Conservation (phyloP, 371 early-diverging fungal genomes). For the Mortierella sp. region DNA sequence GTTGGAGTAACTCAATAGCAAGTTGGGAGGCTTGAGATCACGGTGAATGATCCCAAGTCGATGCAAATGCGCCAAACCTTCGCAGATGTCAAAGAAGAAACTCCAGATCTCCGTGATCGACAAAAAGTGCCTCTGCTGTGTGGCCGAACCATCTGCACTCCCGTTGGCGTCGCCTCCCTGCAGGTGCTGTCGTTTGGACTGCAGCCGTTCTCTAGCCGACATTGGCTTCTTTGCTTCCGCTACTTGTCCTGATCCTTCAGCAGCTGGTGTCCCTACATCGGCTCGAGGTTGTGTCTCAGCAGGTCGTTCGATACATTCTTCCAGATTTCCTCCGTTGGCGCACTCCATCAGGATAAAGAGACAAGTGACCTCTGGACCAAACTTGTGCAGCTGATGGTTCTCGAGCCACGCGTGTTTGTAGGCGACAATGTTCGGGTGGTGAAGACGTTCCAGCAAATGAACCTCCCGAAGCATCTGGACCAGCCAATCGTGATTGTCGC, state of each 20-base stretch:
- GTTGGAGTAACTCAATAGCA: constrained; percentile 82
- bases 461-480: constrained; percentile 96
- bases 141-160: not conserved
- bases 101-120: constrained; percentile 82
- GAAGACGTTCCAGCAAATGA: constrained; percentile 87
- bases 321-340: constrained; percentile 96
- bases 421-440: constrained; percentile 92
- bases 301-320: constrained; percentile 83
- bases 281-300: constrained; percentile 14
- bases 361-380: constrained; percentile 94
- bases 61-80: constrained; percentile 91
- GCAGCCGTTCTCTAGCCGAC: constrained; percentile 43
- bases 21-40: constrained; percentile 93
- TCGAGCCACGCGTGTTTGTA: constrained; percentile 97
- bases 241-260: constrained; percentile 7
- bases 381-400: constrained; percentile 79
- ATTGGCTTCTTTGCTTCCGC: constrained; percentile 22
- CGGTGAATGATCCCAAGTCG: constrained; percentile 88
- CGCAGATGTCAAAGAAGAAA: constrained; percentile 90
- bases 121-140: constrained; percentile 60
- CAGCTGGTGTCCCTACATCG: not conserved
- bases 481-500: constrained; percentile 92
- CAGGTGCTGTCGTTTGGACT: constrained; percentile 47
- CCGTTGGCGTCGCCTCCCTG: constrained; percentile 11
- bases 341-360: constrained; percentile 98